phyloP scores from a whole-genome alignment of 2,329 filamentous ascomycete species.

The Fusarium sp. region DNA sequence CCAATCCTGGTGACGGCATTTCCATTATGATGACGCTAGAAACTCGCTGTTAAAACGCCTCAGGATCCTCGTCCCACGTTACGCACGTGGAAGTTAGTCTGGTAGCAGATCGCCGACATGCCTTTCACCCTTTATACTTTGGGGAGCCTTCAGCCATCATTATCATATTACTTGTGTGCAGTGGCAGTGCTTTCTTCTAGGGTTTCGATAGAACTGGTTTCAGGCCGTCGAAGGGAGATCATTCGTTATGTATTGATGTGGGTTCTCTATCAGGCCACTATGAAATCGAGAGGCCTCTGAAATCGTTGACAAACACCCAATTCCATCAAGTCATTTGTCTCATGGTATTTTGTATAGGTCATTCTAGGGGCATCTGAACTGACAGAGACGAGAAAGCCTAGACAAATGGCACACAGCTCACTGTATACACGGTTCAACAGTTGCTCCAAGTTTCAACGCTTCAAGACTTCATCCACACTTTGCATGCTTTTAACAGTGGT shows the following conservation, averaged over 20 bases:
- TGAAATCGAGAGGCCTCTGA: neutral
- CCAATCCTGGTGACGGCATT: neutral
- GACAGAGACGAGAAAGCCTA: neutral
- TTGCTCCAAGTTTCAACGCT: neutral
- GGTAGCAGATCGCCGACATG: neutral
- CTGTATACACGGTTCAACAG: neutral
- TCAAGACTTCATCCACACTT: constrained; percentile 8
- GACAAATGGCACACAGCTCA: neutral
- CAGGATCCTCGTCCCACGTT: neutral
- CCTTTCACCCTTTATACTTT: neutral
- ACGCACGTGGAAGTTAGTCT: neutral
- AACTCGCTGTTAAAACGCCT: neutral
- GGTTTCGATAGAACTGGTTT: neutral
- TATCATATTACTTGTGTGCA: neutral
- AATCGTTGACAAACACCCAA: neutral
- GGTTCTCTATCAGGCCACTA: neutral
- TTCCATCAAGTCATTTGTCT: neutral
- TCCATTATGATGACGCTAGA: neutral
- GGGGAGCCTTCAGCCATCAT: neutral
- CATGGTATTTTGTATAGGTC: neutral
- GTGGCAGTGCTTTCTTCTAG: no score
- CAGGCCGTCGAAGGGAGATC: neutral
- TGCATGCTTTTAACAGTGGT: constrained; percentile 41
- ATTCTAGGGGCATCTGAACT: neutral
- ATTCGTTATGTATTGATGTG: neutral